A percentile compares a stretch with the other conserved stretches of the same genome.
phyloP scores from a whole-genome alignment of 1,284 basidiomycete species.

The Ustilago sp. region DNA sequence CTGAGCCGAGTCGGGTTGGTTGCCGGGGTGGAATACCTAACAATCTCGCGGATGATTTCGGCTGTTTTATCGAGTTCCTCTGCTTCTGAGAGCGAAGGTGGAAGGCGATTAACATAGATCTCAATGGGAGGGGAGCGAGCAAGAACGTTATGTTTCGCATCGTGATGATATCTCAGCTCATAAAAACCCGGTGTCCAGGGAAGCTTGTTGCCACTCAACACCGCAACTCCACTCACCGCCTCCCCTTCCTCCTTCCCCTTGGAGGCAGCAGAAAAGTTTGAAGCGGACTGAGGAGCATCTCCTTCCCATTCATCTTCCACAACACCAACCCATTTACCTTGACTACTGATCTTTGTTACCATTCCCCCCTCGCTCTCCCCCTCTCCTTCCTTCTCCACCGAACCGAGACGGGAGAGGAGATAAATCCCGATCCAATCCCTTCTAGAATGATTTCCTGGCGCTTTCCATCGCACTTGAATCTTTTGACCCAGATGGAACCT shows the following conservation, averaged over 20 bases:
- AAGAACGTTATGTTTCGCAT: constrained; percentile 93
- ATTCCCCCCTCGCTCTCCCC: constrained; percentile 30
- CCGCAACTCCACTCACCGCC: constrained; percentile 18
- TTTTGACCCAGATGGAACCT: constrained; percentile 91
- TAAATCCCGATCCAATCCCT: constrained; percentile 98
- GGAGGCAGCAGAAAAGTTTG: background rate
- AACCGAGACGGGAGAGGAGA: constrained; percentile 51
- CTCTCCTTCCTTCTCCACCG: constrained; percentile 27
- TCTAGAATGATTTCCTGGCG: constrained; percentile 86
- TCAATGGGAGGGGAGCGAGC: constrained; percentile 84
- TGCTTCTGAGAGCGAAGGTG: constrained; percentile 69
- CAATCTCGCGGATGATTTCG: constrained; percentile 76
- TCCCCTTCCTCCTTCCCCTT: background rate
- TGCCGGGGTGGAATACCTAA: constrained; percentile 70
- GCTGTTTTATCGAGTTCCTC: constrained; percentile 73
- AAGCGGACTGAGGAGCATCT: constrained; percentile 72
- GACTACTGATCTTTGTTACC: constrained; percentile 82
- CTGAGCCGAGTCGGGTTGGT: constrained; percentile 22
- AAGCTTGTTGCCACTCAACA: constrained; percentile 72
- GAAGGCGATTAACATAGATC: constrained; percentile 81
- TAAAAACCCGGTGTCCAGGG: constrained; percentile 89
- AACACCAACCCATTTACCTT: constrained; percentile 92
- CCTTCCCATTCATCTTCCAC: constrained; percentile 94
- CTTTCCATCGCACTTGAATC: constrained; percentile 87
- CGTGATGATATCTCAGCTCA: constrained; percentile 77